Conservation (phyloP, 495 filamentous ascomycete genomes). For the Platismatia glauca region DNA sequence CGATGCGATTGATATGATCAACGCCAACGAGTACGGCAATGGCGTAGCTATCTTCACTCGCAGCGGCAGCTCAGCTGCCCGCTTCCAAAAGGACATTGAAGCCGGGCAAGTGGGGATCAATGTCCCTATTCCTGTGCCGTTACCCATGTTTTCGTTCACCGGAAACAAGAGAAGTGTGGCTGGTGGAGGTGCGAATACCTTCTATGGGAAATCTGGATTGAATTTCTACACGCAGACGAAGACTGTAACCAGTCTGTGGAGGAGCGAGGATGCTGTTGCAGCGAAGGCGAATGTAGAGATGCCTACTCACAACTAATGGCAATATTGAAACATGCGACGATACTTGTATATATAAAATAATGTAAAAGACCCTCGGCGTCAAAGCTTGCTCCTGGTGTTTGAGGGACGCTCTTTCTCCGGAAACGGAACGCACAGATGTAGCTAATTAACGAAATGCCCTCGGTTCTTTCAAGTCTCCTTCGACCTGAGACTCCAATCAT, state of each 20-base stretch:
- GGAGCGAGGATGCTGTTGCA: constrained; percentile 68
- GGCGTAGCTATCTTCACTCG: constrained; percentile 61
- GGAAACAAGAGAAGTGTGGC: constrained; percentile 97
- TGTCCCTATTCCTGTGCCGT: constrained; percentile 74
- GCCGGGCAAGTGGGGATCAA: constrained; percentile 51
- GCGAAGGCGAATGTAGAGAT: constrained; percentile 81
- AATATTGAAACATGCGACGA: neutral
- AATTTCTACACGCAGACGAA: constrained; percentile 95
- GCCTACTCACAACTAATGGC: constrained; percentile 60
- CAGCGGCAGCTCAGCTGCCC: constrained; percentile 50
- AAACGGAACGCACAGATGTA: too few species aligned
- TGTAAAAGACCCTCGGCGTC: neutral
- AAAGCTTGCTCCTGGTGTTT: neutral
- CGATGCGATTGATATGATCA: constrained; percentile 53
- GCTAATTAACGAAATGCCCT: too few species aligned
- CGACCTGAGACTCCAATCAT: neutral
- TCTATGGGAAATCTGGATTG: constrained; percentile 87
- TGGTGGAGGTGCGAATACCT: constrained; percentile 86
- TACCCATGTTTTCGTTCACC: constrained; percentile 96
- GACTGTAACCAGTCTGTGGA: constrained; percentile 93
- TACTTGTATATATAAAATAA: neutral
- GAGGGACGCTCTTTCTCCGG: too few species aligned
- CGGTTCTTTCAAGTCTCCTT: neutral
- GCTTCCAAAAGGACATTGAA: constrained; percentile 57
- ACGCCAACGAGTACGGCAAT: constrained; percentile 63